These are phyloP conservation scores for Talaromyces ruber DNA, from an alignment of 495 filamentous ascomycete genomes.

Conservation along the genomic window DNA sequence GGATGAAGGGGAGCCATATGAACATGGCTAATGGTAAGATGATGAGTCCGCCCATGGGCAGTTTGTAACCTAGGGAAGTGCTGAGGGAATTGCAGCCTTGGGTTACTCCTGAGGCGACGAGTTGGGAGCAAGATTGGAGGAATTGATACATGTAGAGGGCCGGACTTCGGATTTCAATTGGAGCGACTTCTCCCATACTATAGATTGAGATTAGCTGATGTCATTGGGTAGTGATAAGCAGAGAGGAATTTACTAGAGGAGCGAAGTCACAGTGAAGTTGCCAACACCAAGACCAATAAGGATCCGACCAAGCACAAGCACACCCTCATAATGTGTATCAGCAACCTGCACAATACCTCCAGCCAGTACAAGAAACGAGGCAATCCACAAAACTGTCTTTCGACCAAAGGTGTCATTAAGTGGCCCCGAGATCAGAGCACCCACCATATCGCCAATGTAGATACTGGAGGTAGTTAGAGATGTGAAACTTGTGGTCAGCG, in stretches of 20 bases:
- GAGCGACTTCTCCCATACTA: slow-evolving; percentile 25
- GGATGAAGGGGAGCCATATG: slow-evolving; percentile 20
- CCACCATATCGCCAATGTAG: slow-evolving; percentile 16
- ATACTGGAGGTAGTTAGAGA: slow-evolving; percentile 16
- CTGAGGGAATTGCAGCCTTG: slow-evolving; percentile 22
- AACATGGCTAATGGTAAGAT: slow-evolving; percentile 22
- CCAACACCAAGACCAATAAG: slow-evolving; percentile 16
- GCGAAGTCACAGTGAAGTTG: slow-evolving; percentile 13
- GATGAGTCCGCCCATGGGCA: slow-evolving; percentile 27
- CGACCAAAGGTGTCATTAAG: slow-evolving; percentile 16
- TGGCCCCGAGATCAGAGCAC: slow-evolving; percentile 12
- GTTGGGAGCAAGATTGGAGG: slow-evolving; percentile 25
- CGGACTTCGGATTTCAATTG: slow-evolving; percentile 23
- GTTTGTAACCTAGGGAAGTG: slow-evolving; percentile 16
- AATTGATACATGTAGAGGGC: slow-evolving; percentile 30
- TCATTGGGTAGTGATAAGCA: slow-evolving; percentile 15
- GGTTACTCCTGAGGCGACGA: slow-evolving; percentile 22
- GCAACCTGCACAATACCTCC: slow-evolving; percentile 13
- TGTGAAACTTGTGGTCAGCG: slow-evolving; percentile 6
- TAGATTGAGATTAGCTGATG: neutral
- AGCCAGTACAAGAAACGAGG: slow-evolving; percentile 12
- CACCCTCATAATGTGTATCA: slow-evolving; percentile 1
- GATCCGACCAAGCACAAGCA: slow-evolving; percentile 13
- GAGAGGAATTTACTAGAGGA: slow-evolving; percentile 14
- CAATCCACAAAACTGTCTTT: slow-evolving; percentile 13